Evolutionary conservation across 805 yeast genomes (phyloP).

Genomic region (Monosporozyma aquatica): DNA sequence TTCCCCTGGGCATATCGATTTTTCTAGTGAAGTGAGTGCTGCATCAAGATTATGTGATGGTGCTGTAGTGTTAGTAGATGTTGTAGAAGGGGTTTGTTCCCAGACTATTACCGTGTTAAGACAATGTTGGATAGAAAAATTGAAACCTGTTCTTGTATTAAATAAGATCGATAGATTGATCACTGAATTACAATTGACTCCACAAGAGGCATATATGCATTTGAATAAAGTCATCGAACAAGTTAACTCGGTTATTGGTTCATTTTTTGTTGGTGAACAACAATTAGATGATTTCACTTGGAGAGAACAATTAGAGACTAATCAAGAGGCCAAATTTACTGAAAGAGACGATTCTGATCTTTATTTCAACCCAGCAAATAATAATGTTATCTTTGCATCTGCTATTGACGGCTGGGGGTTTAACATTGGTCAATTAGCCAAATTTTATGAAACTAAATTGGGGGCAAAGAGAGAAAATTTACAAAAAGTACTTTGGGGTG

Average conservation of each 20-base stretch:
- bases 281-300: conserved; percentile 78
- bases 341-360: conserved; percentile 74
- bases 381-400: conserved; percentile 82
- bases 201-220: conserved; percentile 80
- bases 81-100: conserved; percentile 96
- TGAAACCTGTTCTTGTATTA: conserved; percentile 78
- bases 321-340: conserved; percentile 43
- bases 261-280: conserved; percentile 85
- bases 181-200: conserved; percentile 70
- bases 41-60: conserved; percentile 96
- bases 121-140: conserved; percentile 90
- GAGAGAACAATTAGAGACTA: conserved; percentile 53
- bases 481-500: conserved; percentile 93
- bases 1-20: conserved; percentile 99
- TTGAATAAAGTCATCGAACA: conserved; percentile 75
- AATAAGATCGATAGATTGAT: conserved; percentile 87
- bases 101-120: conserved; percentile 92
- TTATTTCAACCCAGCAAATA: conserved; percentile 78
- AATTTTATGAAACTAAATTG: conserved; percentile 71
- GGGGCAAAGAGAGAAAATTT: conserved; percentile 76
- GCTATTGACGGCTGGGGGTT: conserved; percentile 99
- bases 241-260: conserved; percentile 89
- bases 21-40: conserved; percentile 90
- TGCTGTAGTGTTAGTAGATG: conserved; percentile 90
- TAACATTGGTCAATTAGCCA: conserved; percentile 78